phyloP scores from a whole-genome alignment of 176 grass and related monocot species.

The Oryza meyeriana region DNA sequence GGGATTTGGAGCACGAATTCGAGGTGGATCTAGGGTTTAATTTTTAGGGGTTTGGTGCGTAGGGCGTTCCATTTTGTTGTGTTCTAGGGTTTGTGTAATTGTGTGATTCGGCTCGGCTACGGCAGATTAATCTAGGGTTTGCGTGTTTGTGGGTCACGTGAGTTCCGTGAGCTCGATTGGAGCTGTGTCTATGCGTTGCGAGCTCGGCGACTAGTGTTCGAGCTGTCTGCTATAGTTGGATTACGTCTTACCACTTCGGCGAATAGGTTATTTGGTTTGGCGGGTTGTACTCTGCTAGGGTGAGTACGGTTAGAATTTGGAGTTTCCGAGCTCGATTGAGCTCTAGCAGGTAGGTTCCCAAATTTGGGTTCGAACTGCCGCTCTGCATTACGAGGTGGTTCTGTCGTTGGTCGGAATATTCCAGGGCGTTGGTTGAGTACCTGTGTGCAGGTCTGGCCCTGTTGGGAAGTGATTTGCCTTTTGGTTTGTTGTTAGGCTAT shows the following conservation, averaged over 20 bases:
- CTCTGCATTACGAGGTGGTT: not conserved
- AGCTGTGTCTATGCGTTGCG: not conserved
- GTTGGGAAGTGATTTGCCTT: not conserved
- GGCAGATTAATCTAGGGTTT: not conserved
- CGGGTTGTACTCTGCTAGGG: not conserved
- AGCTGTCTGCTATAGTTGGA: not conserved
- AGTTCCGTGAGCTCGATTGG: not conserved
- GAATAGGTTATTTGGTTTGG: not conserved
- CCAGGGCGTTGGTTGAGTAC: not conserved
- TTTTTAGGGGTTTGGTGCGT: not conserved
- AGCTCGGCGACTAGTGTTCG: not conserved
- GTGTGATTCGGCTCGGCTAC: not conserved
- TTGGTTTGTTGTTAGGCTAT: not conserved
- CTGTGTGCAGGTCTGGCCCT: not conserved
- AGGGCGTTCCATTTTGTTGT: not conserved
- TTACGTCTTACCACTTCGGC: not conserved
- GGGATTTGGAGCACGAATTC: not conserved
- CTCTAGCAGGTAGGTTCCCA: not conserved
- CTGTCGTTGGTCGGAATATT: not conserved
- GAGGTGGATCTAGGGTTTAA: not conserved
- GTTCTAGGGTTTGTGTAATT: constrained; percentile 23
- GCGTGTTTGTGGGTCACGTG: no score
- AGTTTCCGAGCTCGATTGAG: not conserved
- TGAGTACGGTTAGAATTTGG: not conserved
- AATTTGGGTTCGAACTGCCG: not conserved